These are phyloP conservation scores for Myochromella boudieri DNA, from an alignment of 768 basidiomycete species.

Conservation along the genomic window DNA sequence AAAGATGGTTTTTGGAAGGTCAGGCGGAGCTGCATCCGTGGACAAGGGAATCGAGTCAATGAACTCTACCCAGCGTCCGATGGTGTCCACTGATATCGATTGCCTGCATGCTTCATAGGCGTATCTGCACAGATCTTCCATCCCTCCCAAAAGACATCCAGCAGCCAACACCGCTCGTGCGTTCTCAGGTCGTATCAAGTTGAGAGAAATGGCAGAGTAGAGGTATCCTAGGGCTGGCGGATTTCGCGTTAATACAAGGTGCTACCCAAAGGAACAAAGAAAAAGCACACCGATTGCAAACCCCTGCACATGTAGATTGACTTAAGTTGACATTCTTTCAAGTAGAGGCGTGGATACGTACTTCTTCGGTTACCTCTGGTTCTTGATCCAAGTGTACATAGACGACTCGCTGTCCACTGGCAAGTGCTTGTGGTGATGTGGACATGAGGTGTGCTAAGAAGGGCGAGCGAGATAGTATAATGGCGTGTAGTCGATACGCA, in stretches of 20 bases:
- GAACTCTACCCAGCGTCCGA: slow-evolving; percentile 78
- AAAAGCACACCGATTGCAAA: slow-evolving; percentile 65
- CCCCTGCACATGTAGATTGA: slow-evolving; percentile 42
- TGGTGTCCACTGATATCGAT: slow-evolving; percentile 74
- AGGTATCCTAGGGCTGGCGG: slow-evolving; percentile 75
- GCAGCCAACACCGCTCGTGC: slow-evolving; percentile 85
- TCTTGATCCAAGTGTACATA: slow-evolving; percentile 76
- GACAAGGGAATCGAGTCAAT: slow-evolving; percentile 54
- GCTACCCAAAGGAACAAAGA: too few relatives aligned
- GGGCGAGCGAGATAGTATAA: slow-evolving; percentile 86
- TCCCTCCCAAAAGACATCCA: slow-evolving; percentile 80
- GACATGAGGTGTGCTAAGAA: slow-evolving; percentile 88
- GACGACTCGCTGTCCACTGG: slow-evolving; percentile 63
- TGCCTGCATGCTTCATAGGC: slow-evolving; percentile 77
- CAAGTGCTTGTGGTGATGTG: slow-evolving; percentile 70
- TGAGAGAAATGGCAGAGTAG: slow-evolving; percentile 72
- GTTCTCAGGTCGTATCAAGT: slow-evolving; percentile 71
- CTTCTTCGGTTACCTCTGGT: slow-evolving; percentile 83
- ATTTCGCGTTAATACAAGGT: slow-evolving; percentile 14
- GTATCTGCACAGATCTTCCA: slow-evolving; percentile 81
- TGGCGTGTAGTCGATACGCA: slow-evolving; percentile 76
- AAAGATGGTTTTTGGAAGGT: slow-evolving; percentile 56
- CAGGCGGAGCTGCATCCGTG: slow-evolving; percentile 53
- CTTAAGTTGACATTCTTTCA: slow-evolving; percentile 10
- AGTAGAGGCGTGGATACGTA: slow-evolving; percentile 33